These are phyloP conservation scores for Cyclostephanos tholiformis DNA, from an alignment of 108 stramenopile genomes.

Conservation along the genomic window DNA sequence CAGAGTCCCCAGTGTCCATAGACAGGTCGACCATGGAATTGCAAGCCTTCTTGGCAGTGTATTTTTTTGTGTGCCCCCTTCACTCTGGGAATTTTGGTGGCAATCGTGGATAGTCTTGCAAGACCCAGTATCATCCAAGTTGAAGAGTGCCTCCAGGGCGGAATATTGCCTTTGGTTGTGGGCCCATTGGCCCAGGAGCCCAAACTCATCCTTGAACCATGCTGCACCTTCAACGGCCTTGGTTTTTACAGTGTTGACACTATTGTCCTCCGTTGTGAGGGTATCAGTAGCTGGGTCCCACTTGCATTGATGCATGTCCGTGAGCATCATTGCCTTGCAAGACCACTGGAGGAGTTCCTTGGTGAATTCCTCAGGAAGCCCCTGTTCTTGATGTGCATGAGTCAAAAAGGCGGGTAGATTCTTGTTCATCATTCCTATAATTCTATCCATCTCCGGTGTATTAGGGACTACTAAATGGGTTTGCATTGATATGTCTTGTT, in stretches of 20 bases:
- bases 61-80: not conserved
- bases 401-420: not conserved
- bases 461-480: not conserved
- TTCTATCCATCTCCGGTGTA: not conserved
- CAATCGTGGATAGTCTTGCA: too few species aligned
- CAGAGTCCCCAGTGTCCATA: not conserved
- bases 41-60: not conserved
- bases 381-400: not conserved
- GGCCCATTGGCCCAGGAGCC: not conserved
- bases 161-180: too few species aligned
- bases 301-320: not conserved
- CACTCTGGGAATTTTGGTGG: too few species aligned
- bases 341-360: not conserved
- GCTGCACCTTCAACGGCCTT: not conserved
- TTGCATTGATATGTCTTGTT: not conserved
- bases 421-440: not conserved
- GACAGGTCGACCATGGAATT: not conserved
- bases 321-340: not conserved
- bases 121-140: too few species aligned
- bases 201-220: slow-evolving; percentile 8
- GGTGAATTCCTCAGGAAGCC: not conserved
- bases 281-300: not conserved
- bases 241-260: not conserved
- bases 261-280: not conserved
- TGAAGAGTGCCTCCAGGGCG: too few species aligned